Base-by-base conservation (phyloP, 805 yeast species). In the Kodamaea hsintzibuensis region DNA sequence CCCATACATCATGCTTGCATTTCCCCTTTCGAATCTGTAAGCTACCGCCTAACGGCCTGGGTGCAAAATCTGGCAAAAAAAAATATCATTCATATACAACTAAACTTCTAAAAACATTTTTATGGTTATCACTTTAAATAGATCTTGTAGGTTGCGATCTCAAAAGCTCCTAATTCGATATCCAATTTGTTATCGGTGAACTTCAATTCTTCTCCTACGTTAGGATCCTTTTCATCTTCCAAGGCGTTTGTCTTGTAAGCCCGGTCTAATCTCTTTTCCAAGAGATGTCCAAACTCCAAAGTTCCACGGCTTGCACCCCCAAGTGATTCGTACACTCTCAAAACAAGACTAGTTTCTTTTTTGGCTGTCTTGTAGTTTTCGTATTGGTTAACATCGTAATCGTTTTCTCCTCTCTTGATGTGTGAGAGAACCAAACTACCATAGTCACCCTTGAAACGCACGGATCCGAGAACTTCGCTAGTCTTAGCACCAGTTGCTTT, bases 351-450 rank as follows among this genome's bases (percentile, higher is more conserved):
- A 60, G 78, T 79, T 1, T 75, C 66, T 48, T 66, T 67, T 7
- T 80, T 81, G 35, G 66, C 62, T 50, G 70, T 67, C 46, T 77
- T 76, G 44, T 80, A 75, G 8, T 85, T 82, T 43, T 79, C 67
- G 30, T 69, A 63, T 64, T 65, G 60, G 73, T 76, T 75, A 43
- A 82, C 78, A 46, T 78, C 84, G 30, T 66, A 74, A 66, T 93
- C 98, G 64, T 88, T 91, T 65, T 92, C 98, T 10, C 90, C 91
- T 61, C 98, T 82, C 72, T 95, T 95, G 48, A 95, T 69, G 59
- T 89, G 84, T 3, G 93, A 84, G 48, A 93, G 68, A 6, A 92
- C 79, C 52, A 93, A 72, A 55, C 85, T 82, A 7, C 72, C 71
- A 55, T 90, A 88, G 7, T 60, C 60, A 7, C 42, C 49, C 39